Conservation (phyloP, 495 filamentous ascomycete genomes). For the Lepidopterella palustris region DNA sequence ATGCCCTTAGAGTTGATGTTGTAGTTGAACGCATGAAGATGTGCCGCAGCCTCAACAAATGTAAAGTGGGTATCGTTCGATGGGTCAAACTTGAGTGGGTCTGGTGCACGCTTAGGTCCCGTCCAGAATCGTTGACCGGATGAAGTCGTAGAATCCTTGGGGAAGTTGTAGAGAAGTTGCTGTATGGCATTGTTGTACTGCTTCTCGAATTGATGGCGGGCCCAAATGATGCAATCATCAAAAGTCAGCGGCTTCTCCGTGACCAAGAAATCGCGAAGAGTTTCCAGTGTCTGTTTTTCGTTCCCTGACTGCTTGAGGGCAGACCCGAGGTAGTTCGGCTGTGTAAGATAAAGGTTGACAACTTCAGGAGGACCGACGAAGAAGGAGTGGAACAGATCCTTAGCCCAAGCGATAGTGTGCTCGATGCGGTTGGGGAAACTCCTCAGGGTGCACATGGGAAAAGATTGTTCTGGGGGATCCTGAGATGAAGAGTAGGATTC, state of each 20-base stretch:
- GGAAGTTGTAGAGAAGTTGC: slow-evolving; percentile 96
- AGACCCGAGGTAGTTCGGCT: slow-evolving; percentile 83
- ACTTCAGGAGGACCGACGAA: slow-evolving; percentile 92
- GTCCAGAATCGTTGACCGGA: slow-evolving; percentile 95
- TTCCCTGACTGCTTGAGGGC: slow-evolving; percentile 92
- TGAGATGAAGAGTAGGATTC: slow-evolving; percentile 99
- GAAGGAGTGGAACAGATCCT: slow-evolving; percentile 87
- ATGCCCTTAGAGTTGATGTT: slow-evolving; percentile 75
- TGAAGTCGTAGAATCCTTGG: slow-evolving; percentile 82
- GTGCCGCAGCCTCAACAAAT: slow-evolving; percentile 82
- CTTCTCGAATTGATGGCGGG: slow-evolving; percentile 85
- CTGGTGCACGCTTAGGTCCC: slow-evolving; percentile 93
- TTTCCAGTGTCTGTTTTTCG: slow-evolving; percentile 91
- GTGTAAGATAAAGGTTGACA: slow-evolving; percentile 87
- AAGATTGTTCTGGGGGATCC: slow-evolving; percentile 96
- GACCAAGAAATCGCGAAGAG: slow-evolving; percentile 83
- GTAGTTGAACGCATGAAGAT: slow-evolving; percentile 97
- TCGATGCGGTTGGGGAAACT: slow-evolving; percentile 99
- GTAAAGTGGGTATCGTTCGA: slow-evolving; percentile 75
- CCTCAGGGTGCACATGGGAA: slow-evolving; percentile 96
- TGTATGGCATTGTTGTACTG: slow-evolving; percentile 97
- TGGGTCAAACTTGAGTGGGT: slow-evolving; percentile 80
- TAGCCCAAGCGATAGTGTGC: slow-evolving; percentile 97
- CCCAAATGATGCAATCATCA: slow-evolving; percentile 95
- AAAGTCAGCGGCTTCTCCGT: slow-evolving; percentile 87